Base-by-base conservation (phyloP, 2,329 filamentous ascomycete species). In the Penicillium corylophilum region DNA sequence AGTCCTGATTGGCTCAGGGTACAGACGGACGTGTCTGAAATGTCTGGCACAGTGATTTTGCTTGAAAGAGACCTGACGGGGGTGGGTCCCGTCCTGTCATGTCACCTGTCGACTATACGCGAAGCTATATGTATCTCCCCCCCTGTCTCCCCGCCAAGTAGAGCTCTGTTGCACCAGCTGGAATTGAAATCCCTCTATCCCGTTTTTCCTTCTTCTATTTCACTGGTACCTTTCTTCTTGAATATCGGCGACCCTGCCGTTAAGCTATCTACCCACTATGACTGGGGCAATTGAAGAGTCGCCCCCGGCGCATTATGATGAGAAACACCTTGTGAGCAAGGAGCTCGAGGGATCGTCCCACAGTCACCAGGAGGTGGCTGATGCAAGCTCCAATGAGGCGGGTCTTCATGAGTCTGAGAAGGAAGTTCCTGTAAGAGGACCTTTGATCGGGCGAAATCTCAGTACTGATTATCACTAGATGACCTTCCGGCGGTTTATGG, bases 401-500 rank as follows among this genome's bases (percentile, higher is more conserved):
- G 72, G 76, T 48, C 76, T 57, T 42, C 39, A 57, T 35, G 55
- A 63, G 78, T 63, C 57, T 29, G 75, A 77, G 45, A 71, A 73
- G 55, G 74, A 78, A 55, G 72, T 74, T 45, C 72, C 74, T 20
- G 77, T 79, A 65, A 10, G 50, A 29, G 39, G 12, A 20, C 18
- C 42, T 29, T 39, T 16, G 33, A 42, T 35, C 28, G 4, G 28
- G 45, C 42, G 40, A 2, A 13, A 2, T 23, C 4, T 26, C 8
- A 29, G 47, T 38, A 39, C 33, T 54, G 33, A 54, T 43, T 35
- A 24, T 43, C 35, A 78, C 40, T 72, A 80, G 64, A 77, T 82
- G 77, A 75, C 72, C n/a, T 74, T 77, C 54, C 69, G 64, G 26
- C 72, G 78, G 3, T 75, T 81, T 59, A 79, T 82, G 79, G 77